These are phyloP conservation scores for Rhizopus arrhizus DNA, from an alignment of 371 early-diverging fungal genomes.

Conservation along the genomic window DNA sequence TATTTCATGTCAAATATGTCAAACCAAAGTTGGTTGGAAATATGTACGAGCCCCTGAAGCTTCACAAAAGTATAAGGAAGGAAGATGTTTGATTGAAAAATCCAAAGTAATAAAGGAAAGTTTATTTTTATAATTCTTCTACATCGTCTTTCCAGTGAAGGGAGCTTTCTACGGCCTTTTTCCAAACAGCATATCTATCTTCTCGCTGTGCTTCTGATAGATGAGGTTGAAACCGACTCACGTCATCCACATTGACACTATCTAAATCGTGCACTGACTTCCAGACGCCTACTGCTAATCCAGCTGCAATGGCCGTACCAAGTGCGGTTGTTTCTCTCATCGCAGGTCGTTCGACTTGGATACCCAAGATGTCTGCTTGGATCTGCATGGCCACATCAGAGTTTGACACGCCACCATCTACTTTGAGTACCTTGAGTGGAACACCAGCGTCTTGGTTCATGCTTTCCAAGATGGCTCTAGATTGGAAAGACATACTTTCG, in stretches of 20 bases:
- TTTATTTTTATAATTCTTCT: conserved; percentile 9
- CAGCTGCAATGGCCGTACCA: conserved; percentile 95
- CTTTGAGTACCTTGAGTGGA: conserved; percentile 72
- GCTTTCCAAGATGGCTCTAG: conserved; percentile 85
- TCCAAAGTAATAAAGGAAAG: conserved; percentile 48
- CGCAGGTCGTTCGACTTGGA: conserved; percentile 80
- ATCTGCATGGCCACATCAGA: conserved; percentile 91
- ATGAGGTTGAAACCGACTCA: conserved; percentile 46
- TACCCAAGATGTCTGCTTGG: conserved; percentile 86
- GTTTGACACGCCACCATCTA: conserved; percentile 93
- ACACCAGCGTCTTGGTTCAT: conserved; percentile 82
- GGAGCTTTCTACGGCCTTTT: conserved; percentile 76
- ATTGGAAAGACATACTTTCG: conserved; percentile 91
- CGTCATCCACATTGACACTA: conserved; percentile 40
- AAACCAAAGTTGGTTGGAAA: conserved; percentile 70
- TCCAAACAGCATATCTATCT: conserved; percentile 74
- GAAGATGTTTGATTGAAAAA: conserved; percentile 70
- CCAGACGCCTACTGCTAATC: conserved; percentile 81
- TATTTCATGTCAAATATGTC: conserved; percentile 68
- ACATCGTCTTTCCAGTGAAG: conserved; percentile 60
- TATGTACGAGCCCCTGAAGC: conserved; percentile 59
- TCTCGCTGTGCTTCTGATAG: conserved; percentile 60
- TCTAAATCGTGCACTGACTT: conserved; percentile 39
- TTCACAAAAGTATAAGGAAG: conserved; percentile 78
- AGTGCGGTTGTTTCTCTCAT: conserved; percentile 96